Evolutionary conservation across 106 monocot species (phyloP), one percentile per base, ranked within the genome.

Genomic region (Dendrobium huoshanense): DNA sequence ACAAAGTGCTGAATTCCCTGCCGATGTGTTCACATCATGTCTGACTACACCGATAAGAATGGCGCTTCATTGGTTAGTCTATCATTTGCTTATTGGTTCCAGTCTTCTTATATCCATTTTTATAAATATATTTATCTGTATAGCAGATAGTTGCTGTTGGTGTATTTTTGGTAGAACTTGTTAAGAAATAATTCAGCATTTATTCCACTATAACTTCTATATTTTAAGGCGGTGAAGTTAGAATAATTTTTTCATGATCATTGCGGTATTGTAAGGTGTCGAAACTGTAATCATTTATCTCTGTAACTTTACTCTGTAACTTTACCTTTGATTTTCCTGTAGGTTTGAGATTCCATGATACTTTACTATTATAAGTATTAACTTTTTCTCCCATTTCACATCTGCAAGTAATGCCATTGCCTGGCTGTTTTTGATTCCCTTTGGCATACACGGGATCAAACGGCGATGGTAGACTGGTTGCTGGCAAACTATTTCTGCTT

Each of bases 1-100:
- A 41, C 94, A 95, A 72, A 99, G 98, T 87, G 86, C 83, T 40
- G 92, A 99, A 78, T 99, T 93, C 84, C 98, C 98, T 67, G 94
- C 98, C 80, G 98, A 98, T 93, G 89, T 99, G 24, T 94, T 99
- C 78, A 99, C 98, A 4, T 90, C 98, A 55, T 95, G 98, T 81
- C 85, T 99, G 24, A 99, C 92, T 47, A 99, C 98, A 29, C 95
- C 98, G 44, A 99, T 99, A 75, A 94, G 13, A 74, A 74, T 74
- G 74, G 74, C 74, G 13, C 74, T 74, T 20, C 74, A 74, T 44
- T 74, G 74, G 74, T 74, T 44, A 74, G 74, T 74, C 5, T 22
- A 20, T 44, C 43, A 74, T 44, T n/a, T 44, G n/a, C 18, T 18
- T 15, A 16, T 73, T 73, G 40, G 41, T 41, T 3, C 41, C 17